Evolutionary conservation across 768 basidiomycete genomes (phyloP).

Genomic region (Trametes sanguinea): DNA sequence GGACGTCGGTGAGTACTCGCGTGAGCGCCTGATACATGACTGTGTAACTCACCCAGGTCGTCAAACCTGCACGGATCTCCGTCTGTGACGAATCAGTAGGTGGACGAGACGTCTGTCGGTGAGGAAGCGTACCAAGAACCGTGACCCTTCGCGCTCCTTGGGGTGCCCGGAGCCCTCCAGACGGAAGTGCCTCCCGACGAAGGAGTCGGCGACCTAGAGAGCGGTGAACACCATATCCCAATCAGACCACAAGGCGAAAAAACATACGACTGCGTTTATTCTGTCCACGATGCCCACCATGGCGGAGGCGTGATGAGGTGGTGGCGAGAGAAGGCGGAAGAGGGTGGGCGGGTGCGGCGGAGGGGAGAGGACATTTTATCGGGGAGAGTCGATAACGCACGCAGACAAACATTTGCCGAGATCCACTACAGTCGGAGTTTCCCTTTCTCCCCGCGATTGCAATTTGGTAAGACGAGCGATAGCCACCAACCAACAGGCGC

Average conservation of each 20-base stretch:
- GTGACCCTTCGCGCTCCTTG: constrained; percentile 36
- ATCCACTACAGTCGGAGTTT: neutral
- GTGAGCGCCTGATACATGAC: neutral
- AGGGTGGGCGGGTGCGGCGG: neutral
- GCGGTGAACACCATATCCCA: neutral
- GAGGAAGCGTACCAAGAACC: constrained; percentile 32
- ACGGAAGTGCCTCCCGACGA: constrained; percentile 36
- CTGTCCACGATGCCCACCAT: constrained; percentile 28
- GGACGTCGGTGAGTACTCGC: neutral
- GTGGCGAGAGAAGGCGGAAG: neutral
- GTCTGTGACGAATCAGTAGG: constrained; percentile 46
- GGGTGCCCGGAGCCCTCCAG: constrained; percentile 38
- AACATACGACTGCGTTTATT: constrained; percentile 24
- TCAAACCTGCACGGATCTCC: constrained; percentile 76
- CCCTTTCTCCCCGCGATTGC: neutral
- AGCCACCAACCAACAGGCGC: neutral
- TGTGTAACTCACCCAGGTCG: constrained; percentile 68
- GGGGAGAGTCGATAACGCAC: constrained; percentile 1
- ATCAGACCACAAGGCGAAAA: no score
- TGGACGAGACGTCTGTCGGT: neutral
- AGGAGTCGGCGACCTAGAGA: constrained; percentile 34
- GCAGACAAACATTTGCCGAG: neutral
- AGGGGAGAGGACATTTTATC: constrained; percentile 1
- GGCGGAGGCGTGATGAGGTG: constrained; percentile 8
- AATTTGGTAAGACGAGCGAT: neutral